phyloP scores from a whole-genome alignment of 31 red algal species.

The Asparagopsis taxiformis region DNA sequence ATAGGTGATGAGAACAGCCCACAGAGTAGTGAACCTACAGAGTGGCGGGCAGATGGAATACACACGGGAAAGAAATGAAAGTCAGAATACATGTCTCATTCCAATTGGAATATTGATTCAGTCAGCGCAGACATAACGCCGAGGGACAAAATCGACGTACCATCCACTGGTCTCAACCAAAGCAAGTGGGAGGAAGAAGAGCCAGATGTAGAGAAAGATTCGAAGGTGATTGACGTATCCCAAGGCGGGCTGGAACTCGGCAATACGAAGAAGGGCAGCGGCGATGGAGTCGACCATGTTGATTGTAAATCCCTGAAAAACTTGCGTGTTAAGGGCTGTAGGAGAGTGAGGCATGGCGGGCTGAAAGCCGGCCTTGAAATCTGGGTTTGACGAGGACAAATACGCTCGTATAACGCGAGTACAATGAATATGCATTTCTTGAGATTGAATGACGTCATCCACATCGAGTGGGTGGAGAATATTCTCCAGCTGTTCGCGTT shows the following conservation, averaged over 20 bases:
- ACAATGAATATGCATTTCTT: no score
- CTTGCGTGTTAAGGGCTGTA: conserved; percentile 2
- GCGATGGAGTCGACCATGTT: conserved; percentile 19
- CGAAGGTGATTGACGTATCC: conserved; percentile 57
- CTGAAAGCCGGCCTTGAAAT: conserved; percentile 4
- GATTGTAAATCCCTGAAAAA: conserved; percentile 6
- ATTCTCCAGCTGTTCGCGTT: no score
- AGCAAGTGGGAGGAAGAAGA: conserved; percentile 32
- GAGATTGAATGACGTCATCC: conserved; percentile 24
- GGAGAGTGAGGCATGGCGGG: background rate
- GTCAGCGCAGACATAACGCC: background rate
- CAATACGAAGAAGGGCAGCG: conserved; percentile 10
- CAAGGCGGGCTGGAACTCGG: conserved; percentile 23
- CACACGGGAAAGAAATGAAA: no score
- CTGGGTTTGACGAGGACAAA: conserved; percentile 25
- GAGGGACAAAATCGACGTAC: conserved; percentile 16
- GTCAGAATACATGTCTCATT: no score
- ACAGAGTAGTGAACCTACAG: no score
- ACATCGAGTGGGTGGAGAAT: conserved; percentile 38
- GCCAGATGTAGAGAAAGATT: no score
- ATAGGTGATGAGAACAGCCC: no score
- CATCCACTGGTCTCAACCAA: conserved; percentile 51
- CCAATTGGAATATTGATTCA: no score
- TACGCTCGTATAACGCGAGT: no score
- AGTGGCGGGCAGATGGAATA: no score